Base-by-base conservation (phyloP, 768 basidiomycete genomes). In the Saitozyma podzolica region DNA sequence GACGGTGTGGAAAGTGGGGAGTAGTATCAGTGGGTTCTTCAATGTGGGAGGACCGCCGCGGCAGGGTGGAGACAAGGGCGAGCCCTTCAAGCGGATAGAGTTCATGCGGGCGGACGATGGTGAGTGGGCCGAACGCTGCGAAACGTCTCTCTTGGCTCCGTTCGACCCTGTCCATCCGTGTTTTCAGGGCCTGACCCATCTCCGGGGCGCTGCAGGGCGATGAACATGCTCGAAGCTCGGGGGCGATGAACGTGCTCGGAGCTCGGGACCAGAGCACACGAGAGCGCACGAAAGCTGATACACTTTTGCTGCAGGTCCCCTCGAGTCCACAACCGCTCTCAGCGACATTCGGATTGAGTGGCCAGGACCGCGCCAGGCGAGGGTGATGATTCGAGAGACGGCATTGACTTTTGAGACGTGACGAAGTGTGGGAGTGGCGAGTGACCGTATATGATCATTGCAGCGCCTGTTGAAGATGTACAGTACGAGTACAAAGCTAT, bases 1-100 rank as follows among this genome's bases (percentile, higher is more conserved):
- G 6, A 84, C 92, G 11, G 91, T 95, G 13, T 99, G 96, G 96
- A 97, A 97, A 74, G 93, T 97, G 6, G 95, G 96, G 0, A 84
- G 87, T 9, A 91, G 91, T 72, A 85, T 99, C 66, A 83, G 87
- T 20, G 93, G 92, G 66, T 87, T 98, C 77, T 93, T 98, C 75
- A 88, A 74, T 48, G 87, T 75, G 87, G 94, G 94, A 1, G 89
- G 89, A 8, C 94, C 92, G 2, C 95, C 96, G 6, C 82, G 92
- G 40, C 93, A 97, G 79, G 92, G 93, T 0, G 76, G 75, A 8
- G 84, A 87, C 68, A 82, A 85, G 29, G 89, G 91, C 14, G 85
- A 89, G 53, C 92, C 96, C 0, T 98, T 86, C 83, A 98, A 95
- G 80, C 88, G 87, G 3, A 83, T 94, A 54, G 85, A 85, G 45